Evolutionary conservation across 208 protist species (phyloP), one percentile per base, ranked within the genome.

Genomic region (Porcisia hertigi): DNA sequence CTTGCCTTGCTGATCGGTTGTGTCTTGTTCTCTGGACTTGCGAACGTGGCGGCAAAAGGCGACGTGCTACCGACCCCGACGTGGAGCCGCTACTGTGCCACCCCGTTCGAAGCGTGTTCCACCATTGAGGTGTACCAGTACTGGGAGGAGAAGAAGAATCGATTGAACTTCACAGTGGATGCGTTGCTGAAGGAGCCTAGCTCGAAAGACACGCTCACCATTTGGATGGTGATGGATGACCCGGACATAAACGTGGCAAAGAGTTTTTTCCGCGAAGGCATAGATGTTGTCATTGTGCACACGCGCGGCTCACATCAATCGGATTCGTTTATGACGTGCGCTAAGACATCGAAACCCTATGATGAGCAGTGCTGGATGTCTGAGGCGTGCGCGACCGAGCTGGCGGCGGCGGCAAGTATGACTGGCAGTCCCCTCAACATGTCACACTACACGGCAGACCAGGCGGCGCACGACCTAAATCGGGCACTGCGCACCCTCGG

Each of bases 201-300:
- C 30, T 71, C 73, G 54, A 75, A 65, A 7, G 45, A 41, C 9
- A 55, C 76, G 20, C 43, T 83, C 14, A 89, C 86, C 0, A 80
- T 89, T 54, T 93, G 88, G 88, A 77, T 87, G 43, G 57, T 93
- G 34, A 79, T 81, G 49, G 88, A 93, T 60, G 69, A 82, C 36
- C 71, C 45, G 52, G 69, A 82, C 30, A 25, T 64, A 6, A 60
- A 55, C 14, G 71, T 86, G 34, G 86, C 81, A 1, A 77, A 79
- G 30, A 64, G 60, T 34, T 47, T 90, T 25, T 36, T 4, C 7
- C 79, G 74, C 16, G 45, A 71, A 5, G 70, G 78, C 36, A 76
- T 91, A 7, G 85, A 87, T 47, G 86, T 89, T 12, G 79, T 93
- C 20, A n/a, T 86, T 18, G 83, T 93, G 23, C 77, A 82, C 64